Evolutionary conservation across 371 early-diverging fungal genomes (phyloP).

Genomic region (Thermomucor indicae-seudaticae): DNA sequence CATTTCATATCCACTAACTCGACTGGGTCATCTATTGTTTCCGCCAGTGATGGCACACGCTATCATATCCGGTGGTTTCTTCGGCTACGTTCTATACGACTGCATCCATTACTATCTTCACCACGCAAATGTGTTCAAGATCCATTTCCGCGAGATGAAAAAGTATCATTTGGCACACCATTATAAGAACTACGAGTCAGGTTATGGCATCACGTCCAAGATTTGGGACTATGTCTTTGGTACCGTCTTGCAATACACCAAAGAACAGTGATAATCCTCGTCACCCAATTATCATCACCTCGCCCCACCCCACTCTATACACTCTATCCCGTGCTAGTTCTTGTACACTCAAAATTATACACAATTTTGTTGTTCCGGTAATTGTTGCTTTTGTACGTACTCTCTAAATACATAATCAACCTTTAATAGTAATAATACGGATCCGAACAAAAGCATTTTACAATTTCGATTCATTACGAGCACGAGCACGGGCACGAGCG

Average conservation of each 20-base stretch:
- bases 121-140: conserved; percentile 73
- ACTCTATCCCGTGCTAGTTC: too few relatives aligned
- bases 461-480: not conserved
- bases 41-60: conserved; percentile 50
- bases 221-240: conserved; percentile 88
- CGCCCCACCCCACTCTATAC: too few relatives aligned
- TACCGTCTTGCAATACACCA: conserved; percentile 30
- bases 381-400: too few relatives aligned
- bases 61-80: conserved; percentile 68
- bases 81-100: conserved; percentile 90
- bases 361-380: too few relatives aligned
- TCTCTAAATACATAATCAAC: too few relatives aligned
- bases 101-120: conserved; percentile 93
- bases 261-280: too few relatives aligned
- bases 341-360: too few relatives aligned
- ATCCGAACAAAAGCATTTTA: not conserved
- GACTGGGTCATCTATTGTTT: conserved; percentile 50
- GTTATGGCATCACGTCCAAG: conserved; percentile 92
- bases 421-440: not conserved
- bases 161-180: conserved; percentile 94
- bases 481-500: conserved; percentile 16
- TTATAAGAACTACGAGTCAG: conserved; percentile 81
- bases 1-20: conserved; percentile 60
- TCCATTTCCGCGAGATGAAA: conserved; percentile 82
- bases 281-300: too few relatives aligned